Evolutionary conservation across 1,284 basidiomycete species (phyloP).

Genomic region (Ceratobasidium sp.): DNA sequence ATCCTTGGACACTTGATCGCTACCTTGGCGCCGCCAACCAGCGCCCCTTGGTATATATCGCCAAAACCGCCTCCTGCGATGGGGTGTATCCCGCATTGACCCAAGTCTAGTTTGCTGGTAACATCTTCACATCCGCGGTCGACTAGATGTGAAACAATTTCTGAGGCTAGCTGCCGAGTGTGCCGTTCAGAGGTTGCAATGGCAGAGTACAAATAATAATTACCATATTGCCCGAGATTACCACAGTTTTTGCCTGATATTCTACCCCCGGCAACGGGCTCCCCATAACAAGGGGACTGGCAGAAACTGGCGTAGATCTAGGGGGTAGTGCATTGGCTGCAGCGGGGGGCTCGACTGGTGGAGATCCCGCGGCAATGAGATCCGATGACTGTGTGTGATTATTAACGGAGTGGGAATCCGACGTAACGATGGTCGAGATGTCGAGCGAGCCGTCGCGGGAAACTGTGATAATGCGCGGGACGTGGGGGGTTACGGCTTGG

Average conservation of each 20-base stretch:
- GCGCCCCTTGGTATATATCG: not conserved
- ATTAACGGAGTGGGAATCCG: constrained; percentile 28
- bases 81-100: not conserved
- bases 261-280: too few species aligned
- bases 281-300: too few species aligned
- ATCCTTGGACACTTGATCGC: constrained; percentile 14
- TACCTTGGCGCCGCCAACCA: not conserved
- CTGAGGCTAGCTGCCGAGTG: too few species aligned
- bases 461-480: constrained; percentile 44
- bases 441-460: constrained; percentile 45
- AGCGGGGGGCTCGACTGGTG: too few species aligned
- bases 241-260: too few species aligned
- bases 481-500: constrained; percentile 13
- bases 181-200: too few species aligned
- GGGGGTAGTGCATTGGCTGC: too few species aligned
- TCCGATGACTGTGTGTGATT: too few species aligned
- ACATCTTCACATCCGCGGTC: constrained; percentile 10
- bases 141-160: not conserved
- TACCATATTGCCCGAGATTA: too few species aligned
- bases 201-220: too few species aligned
- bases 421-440: constrained; percentile 40
- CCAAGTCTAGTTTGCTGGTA: not conserved
- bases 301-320: too few species aligned
- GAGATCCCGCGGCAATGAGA: too few species aligned
- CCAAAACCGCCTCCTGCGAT: constrained; percentile 3